phyloP scores from a whole-genome alignment of 164 flowering plant species.

The Vitis amurensis region DNA sequence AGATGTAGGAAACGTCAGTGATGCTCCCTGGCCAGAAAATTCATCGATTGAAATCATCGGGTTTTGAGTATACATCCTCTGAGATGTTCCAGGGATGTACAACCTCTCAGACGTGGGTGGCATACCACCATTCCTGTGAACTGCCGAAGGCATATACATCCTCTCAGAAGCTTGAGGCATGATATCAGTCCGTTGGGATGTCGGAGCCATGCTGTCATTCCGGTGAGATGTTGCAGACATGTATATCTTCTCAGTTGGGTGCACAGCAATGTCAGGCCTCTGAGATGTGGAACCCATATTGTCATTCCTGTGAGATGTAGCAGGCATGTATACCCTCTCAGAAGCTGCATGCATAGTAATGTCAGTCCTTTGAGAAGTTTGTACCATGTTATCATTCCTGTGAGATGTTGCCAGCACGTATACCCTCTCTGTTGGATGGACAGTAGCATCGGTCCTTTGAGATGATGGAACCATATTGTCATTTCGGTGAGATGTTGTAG shows the following conservation, averaged over 20 bases:
- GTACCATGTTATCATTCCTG: conserved; percentile 15
- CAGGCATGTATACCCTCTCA: conserved; percentile 20
- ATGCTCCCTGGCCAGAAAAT: conserved; percentile 18
- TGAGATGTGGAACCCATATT: conserved; percentile 8
- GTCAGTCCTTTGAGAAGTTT: conserved; percentile 18
- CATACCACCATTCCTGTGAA: conserved; percentile 19
- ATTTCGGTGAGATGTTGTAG: conserved; percentile 7
- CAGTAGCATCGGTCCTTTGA: background rate
- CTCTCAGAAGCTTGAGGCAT: conserved; percentile 16
- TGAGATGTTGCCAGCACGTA: conserved; percentile 15
- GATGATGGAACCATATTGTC: conserved; percentile 8
- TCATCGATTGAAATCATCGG: conserved; percentile 21
- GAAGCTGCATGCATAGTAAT: conserved; percentile 14
- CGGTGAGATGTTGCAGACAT: conserved; percentile 9
- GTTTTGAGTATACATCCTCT: conserved; percentile 18
- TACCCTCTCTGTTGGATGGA: conserved; percentile 18
- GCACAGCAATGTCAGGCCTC: conserved; percentile 6
- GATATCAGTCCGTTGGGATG: conserved; percentile 16
- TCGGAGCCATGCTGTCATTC: conserved; percentile 8
- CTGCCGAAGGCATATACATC: conserved; percentile 11
- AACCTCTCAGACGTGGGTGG: conserved; percentile 20
- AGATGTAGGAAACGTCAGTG: conserved; percentile 17
- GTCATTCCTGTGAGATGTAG: conserved; percentile 11
- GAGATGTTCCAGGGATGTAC: conserved; percentile 20
- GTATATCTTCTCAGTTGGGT: conserved; percentile 12